Base-by-base conservation (phyloP, 2,329 filamentous ascomycete genomes). In the Elsinoe batatas region DNA sequence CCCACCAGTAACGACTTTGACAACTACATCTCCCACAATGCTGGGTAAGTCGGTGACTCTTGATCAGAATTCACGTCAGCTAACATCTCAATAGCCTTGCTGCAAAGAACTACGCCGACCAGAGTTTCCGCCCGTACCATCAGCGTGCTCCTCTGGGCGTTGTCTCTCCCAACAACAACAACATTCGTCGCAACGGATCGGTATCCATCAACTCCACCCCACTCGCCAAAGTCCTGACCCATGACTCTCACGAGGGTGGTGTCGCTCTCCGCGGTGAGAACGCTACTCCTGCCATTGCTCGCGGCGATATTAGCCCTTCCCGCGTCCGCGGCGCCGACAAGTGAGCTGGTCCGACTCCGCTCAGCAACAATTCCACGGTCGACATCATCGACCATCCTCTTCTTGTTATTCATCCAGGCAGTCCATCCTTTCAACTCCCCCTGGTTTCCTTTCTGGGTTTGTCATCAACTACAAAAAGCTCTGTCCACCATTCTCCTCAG, bases 1-100 rank as follows among this genome's bases (percentile, higher is more conserved):
- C 59, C 60, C 49, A 53, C 58, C 53, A 54, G 57, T 56, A 69
- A 68, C 58, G 68, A 71, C 58, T 70, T 71, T 54, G 67, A 70
- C 57, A 64, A 66, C 56, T 70, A 67, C 59, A 62, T 71, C 50
- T 63, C 64, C 54, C 64, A 63, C 44, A 60, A 60, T 12, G 57
- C 66, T 36, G 58, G 59, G 59, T 58, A 46, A 47, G 56, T 46
- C 10, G 13, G 3, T 36, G 26, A n/a, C 11, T 43, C 3, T 32
- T 22, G 20, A 30, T 18, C 32, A 8, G 20, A 7, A 5, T 15
- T 6, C 10, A 20, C 49, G 36, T 18, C 43, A n/a, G 38, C 46
- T 51, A 5, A 51, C 12, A 32, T 10, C 2, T 17, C 8, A 12
- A 35, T 38, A 59, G 61, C 40, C 63, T 67, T 18, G 65, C 67